Evolutionary conservation across 1,284 basidiomycete species (phyloP).

Genomic region (Schizophyllum amplum): DNA sequence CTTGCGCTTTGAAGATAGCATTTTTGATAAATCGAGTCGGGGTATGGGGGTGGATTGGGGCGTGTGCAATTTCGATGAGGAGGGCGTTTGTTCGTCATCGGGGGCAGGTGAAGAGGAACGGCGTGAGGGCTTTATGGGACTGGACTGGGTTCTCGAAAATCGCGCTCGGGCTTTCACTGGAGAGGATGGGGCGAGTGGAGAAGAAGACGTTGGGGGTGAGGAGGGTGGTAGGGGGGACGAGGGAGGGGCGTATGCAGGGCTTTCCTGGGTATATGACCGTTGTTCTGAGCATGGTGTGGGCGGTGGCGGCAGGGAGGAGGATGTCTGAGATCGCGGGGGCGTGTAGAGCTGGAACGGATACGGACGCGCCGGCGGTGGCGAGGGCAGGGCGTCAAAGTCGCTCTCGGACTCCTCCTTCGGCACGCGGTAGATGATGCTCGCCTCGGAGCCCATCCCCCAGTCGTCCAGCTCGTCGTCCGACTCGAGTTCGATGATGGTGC

Average conservation of each 20-base stretch:
- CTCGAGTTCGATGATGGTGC: slow-evolving; percentile 14
- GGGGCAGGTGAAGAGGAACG: not conserved
- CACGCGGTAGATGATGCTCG: slow-evolving; percentile 21
- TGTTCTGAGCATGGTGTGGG: slow-evolving; percentile 10
- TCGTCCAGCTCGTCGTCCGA: slow-evolving; percentile 37
- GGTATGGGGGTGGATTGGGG: not conserved
- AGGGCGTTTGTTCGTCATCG: not conserved
- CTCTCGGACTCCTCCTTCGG: slow-evolving; percentile 13
- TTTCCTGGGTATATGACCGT: slow-evolving; percentile 12
- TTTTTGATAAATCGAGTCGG: not conserved
- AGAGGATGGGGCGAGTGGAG: slow-evolving; percentile 11
- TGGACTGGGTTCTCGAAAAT: not conserved
- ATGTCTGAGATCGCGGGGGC: slow-evolving; percentile 32
- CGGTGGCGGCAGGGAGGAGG: slow-evolving; percentile 17
- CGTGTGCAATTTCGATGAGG: not conserved
- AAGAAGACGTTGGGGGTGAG: slow-evolving; percentile 15
- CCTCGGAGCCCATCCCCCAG: slow-evolving; percentile 25
- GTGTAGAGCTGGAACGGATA: slow-evolving; percentile 26
- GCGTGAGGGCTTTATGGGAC: not conserved
- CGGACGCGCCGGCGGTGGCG: not conserved
- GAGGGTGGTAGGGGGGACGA: slow-evolving; percentile 12
- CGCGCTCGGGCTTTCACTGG: not conserved
- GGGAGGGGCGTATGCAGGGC: slow-evolving; percentile 12
- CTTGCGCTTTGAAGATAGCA: slow-evolving; percentile 3
- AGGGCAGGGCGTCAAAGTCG: slow-evolving; percentile 16